Base-by-base conservation (phyloP, 352 stramenopile genomes). In the Globisporangium spiculum region DNA sequence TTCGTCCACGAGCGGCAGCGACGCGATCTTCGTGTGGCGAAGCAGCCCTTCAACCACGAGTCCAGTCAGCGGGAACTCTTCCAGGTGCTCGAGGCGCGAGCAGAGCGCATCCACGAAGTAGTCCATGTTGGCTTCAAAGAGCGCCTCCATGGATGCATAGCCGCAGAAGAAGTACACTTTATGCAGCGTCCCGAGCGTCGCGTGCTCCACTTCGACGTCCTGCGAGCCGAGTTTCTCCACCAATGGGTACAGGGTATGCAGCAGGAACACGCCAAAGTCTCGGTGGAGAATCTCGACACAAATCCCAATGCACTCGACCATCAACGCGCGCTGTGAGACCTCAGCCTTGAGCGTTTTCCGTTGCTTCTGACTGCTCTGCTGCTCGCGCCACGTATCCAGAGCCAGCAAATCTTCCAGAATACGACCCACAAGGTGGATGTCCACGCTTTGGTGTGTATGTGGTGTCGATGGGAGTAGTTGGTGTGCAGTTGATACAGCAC, bases 41-140 rank as follows among this genome's bases (percentile, higher is more conserved):
- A 96, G 64, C 48, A 96, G 60, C 4, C 76, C 84, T 60, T 96
- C 81, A 32, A 95, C 80, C 14, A 95, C 89, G n/a, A 81, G 81
- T 8, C 84, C 83, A 26, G 89, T 92, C 65, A 85, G 77, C 32
- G 87, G 87, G 32, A 89, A 94, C 44, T 55, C 36, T 30, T 93
- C 84, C 56, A 96, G 63, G 54, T 92, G 80, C 44, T 88, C 76
- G 16, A 96, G 80, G 14, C 87, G 85, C 38, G 75, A 74, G 55
- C 83, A 91, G 58, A 96, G 71, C 1, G 87, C 76, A 70, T 96
- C 89, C 22, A 95, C 83, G 65, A 96, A 93, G 67, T 96, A 96
- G 70, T 96, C 89, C 85, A 94, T 94, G 59, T 94, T 96, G 60
- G 71, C 70, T 58, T 90, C 78, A 26, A 94, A 90, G 50, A 94